phyloP scores from a whole-genome alignment of 768 basidiomycete species.

The Amanita muscaria region DNA sequence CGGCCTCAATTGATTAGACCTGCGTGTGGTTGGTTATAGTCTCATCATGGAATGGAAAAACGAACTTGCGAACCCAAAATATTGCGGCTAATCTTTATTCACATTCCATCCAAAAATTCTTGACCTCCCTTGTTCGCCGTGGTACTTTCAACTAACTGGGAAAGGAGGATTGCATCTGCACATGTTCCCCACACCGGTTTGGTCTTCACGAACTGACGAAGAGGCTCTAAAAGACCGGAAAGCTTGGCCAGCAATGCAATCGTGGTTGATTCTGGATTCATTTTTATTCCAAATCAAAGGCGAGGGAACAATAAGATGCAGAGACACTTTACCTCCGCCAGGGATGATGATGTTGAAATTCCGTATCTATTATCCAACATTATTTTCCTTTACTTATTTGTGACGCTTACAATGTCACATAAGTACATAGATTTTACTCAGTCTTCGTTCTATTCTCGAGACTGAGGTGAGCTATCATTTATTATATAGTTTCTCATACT shows the following conservation, averaged over 20 bases:
- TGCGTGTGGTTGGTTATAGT: too few relatives aligned
- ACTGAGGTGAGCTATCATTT: too few relatives aligned
- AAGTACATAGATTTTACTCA: too few relatives aligned
- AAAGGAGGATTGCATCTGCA: constrained; percentile 87
- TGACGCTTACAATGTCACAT: too few relatives aligned
- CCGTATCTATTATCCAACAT: too few relatives aligned
- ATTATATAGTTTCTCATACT: too few relatives aligned
- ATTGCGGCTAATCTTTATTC: constrained; percentile 75
- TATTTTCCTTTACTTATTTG: too few relatives aligned
- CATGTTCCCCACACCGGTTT: constrained; percentile 95
- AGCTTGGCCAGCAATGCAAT: constrained; percentile 72
- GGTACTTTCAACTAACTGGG: constrained; percentile 55
- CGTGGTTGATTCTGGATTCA: constrained; percentile 95
- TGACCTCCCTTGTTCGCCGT: constrained; percentile 77
- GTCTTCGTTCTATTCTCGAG: too few relatives aligned
- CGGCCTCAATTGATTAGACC: constrained; percentile 87
- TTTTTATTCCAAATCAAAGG: too few relatives aligned
- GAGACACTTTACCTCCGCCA: too few relatives aligned
- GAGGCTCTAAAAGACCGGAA: constrained; percentile 72
- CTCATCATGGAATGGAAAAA: neutral
- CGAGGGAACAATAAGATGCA: too few relatives aligned
- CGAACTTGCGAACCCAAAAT: constrained; percentile 91
- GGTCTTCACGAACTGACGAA: constrained; percentile 57
- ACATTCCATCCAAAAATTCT: constrained; percentile 74
- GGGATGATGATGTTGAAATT: too few relatives aligned